These are phyloP conservation scores for Aspergillus tanneri DNA, from an alignment of 2,329 filamentous ascomycete species.

Conservation along the genomic window DNA sequence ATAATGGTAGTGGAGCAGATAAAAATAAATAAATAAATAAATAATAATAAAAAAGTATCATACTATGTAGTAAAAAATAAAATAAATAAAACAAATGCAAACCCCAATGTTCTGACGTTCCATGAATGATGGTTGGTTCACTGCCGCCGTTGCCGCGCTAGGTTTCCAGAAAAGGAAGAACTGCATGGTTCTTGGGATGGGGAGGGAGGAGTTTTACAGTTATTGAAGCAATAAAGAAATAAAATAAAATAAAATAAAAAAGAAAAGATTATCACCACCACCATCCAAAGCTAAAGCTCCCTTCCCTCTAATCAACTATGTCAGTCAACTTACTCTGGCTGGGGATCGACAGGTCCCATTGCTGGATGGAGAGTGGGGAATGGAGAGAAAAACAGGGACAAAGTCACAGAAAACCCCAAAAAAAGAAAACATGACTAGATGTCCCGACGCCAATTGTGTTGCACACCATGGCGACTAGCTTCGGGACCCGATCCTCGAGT, in stretches of 20 bases:
- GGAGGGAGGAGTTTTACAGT: neutral
- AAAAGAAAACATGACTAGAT: too few relatives aligned
- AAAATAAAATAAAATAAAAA: too few relatives aligned
- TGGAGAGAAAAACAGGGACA: neutral
- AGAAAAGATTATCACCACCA: neutral
- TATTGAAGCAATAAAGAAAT: too few relatives aligned
- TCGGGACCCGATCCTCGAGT: neutral
- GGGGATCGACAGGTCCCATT: slow-evolving; percentile 6
- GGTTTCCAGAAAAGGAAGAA: neutral
- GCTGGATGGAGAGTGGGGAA: slow-evolving; percentile 4
- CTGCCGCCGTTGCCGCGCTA: slow-evolving; percentile 8
- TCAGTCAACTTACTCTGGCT: too few relatives aligned
- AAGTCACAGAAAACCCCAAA: too few relatives aligned
- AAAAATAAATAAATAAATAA: neutral
- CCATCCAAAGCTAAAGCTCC: neutral
- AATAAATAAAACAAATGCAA: neutral
- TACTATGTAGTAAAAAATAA: neutral
- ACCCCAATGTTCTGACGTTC: neutral
- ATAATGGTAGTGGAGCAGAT: slow-evolving; percentile 8
- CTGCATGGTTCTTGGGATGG: too few relatives aligned
- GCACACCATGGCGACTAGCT: neutral
- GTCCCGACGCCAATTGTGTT: neutral
- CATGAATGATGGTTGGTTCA: neutral
- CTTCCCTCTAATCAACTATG: neutral
- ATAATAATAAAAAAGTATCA: neutral